These are phyloP conservation scores for Albophoma yamanashiensis DNA, from an alignment of 2,329 filamentous ascomycete species.

Conservation along the genomic window DNA sequence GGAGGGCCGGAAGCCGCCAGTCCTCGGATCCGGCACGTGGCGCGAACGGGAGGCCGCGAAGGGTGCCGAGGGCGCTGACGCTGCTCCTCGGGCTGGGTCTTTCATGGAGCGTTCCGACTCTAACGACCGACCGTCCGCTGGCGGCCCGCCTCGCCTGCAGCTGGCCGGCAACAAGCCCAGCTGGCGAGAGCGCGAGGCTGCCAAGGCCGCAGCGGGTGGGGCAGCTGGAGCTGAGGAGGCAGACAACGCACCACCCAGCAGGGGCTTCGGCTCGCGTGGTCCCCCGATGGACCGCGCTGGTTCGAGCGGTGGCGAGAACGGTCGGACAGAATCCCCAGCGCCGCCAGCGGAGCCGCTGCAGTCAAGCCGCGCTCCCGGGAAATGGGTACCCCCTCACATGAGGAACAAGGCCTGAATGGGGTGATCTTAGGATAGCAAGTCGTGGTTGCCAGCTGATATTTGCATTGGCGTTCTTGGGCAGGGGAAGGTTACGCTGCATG, in stretches of 20 bases:
- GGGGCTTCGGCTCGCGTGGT: constrained; percentile 23
- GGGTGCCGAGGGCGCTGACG: constrained; percentile 15
- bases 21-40: constrained; percentile 29
- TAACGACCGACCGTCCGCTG: constrained; percentile 26
- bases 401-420: constrained; percentile 19
- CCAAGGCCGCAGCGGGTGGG: constrained; percentile 24
- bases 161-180: constrained; percentile 52
- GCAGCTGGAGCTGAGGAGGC: constrained; percentile 21
- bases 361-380: constrained; percentile 42
- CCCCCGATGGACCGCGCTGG: constrained; percentile 31
- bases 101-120: constrained; percentile 36
- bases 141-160: constrained; percentile 49
- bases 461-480: constrained; percentile 26
- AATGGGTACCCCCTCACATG: constrained; percentile 45
- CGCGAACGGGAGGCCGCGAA: constrained; percentile 27
- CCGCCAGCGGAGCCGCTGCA: constrained; percentile 37
- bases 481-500: constrained; percentile 22
- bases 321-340: constrained; percentile 28
- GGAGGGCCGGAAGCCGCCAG: constrained; percentile 20
- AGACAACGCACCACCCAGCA: constrained; percentile 32
- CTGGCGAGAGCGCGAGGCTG: constrained; percentile 65
- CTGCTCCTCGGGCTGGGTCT: constrained; percentile 12
- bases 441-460: constrained; percentile 10
- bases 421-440: constrained; percentile 3
- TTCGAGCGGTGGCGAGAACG: constrained; percentile 31